Evolutionary conservation across 106 monocot genomes (phyloP).

Genomic region (Platanthera zijinensis): DNA sequence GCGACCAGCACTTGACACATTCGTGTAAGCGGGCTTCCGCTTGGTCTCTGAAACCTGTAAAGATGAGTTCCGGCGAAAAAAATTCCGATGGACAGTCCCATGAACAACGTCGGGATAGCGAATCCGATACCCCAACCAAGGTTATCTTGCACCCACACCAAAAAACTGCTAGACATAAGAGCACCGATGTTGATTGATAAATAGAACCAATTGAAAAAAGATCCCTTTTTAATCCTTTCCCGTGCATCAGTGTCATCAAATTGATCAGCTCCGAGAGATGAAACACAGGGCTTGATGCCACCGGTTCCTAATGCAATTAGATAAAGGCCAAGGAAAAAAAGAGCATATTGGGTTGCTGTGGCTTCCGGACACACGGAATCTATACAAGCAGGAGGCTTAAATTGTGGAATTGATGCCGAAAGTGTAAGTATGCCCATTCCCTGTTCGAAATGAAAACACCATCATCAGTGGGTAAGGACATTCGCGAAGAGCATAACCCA

Average conservation of each 20-base stretch:
- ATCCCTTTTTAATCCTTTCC: slow-evolving; percentile 71
- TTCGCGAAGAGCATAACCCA: background rate
- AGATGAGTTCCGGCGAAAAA: slow-evolving; percentile 64
- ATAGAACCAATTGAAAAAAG: slow-evolving; percentile 98
- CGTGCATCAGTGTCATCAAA: slow-evolving; percentile 75
- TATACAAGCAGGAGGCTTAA: slow-evolving; percentile 54
- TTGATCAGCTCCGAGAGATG: slow-evolving; percentile 94
- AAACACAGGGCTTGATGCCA: slow-evolving; percentile 94
- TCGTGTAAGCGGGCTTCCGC: slow-evolving; percentile 84
- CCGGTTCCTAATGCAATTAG: slow-evolving; percentile 82
- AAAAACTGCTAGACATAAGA: slow-evolving; percentile 72
- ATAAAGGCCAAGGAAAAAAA: slow-evolving; percentile 82
- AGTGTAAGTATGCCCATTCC: slow-evolving; percentile 75
- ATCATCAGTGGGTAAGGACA: background rate
- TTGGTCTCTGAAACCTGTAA: slow-evolving; percentile 77
- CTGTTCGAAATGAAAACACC: slow-evolving; percentile 18
- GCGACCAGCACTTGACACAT: slow-evolving; percentile 81
- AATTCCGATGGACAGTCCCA: slow-evolving; percentile 63
- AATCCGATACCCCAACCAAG: slow-evolving; percentile 91
- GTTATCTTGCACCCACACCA: slow-evolving; percentile 93
- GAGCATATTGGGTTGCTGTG: slow-evolving; percentile 33
- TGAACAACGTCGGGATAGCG: slow-evolving; percentile 90
- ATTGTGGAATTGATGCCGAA: slow-evolving; percentile 63
- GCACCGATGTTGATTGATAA: slow-evolving; percentile 88
- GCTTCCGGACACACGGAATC: slow-evolving; percentile 53